These are phyloP conservation scores for Bryoerythrophyllum caledonicum DNA, from an alignment of 225 moss, liverwort and hornwort species.

Conservation along the genomic window DNA sequence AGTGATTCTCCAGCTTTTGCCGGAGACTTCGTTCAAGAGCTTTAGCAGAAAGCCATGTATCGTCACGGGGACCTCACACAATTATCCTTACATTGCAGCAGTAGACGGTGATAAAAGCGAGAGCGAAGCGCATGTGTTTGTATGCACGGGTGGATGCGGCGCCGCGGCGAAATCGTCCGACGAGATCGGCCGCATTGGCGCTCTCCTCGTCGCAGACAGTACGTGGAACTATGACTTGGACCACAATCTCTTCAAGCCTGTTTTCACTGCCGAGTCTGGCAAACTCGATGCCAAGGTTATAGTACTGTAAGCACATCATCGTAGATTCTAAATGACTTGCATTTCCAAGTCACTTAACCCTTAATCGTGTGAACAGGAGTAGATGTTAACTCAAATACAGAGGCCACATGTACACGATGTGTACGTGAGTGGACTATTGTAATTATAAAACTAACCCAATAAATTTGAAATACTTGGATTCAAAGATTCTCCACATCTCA, in stretches of 20 bases:
- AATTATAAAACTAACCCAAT: no score
- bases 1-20: constrained; percentile 53
- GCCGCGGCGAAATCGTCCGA: constrained; percentile 85
- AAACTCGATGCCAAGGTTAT: no score
- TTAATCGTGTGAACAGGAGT: no score
- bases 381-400: no score
- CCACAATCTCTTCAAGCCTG: constrained; percentile 47
- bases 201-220: constrained; percentile 56
- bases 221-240: constrained; percentile 71
- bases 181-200: constrained; percentile 92
- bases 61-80: constrained; percentile 61
- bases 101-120: constrained; percentile 61
- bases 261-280: constrained; percentile 25
- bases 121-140: constrained; percentile 61
- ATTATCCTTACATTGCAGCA: constrained; percentile 79
- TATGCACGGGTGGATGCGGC: constrained; percentile 84
- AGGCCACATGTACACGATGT: no score
- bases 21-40: constrained; percentile 42
- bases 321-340: neutral
- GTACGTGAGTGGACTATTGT: no score
- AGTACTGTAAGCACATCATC: no score
- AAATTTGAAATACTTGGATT: no score
- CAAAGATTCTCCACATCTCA: no score
- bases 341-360: no score
- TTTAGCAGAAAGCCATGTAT: constrained; percentile 70